Base-by-base conservation (phyloP, 176 grass and related monocot species). In the Musa acuminata region DNA sequence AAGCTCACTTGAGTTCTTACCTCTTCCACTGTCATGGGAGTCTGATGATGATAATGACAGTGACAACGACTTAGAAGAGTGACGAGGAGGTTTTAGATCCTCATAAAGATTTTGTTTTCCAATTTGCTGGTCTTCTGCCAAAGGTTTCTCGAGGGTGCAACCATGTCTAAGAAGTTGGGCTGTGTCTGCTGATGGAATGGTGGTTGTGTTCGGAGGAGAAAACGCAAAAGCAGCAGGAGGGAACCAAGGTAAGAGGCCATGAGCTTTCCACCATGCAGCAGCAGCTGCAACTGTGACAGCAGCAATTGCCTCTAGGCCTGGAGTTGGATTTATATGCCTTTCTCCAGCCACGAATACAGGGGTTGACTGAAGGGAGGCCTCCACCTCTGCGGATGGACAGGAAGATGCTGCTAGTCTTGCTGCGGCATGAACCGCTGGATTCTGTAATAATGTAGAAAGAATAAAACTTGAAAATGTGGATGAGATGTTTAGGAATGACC, bases 241-340 rank as follows among this genome's bases (percentile, higher is more conserved):
- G 50, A 90, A 92, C 78, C 89, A 79, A n/a, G 96, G 91, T 65
- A 95, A 81, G 77, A 99, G 81, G 75, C 96, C 96, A 79, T 95
- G 96, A 73, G 88, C 82, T 77, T 83, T 76, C 96, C 96, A 99
- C 96, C 96, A 99, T 76, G 91, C 90, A 53, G 96, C 85, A 50
- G 96, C 96, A 71, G 96, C 96, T 64, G 88, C 84, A 76, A 99
- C 81, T 74, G 96, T 99, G 73, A 80, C 88, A 82, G 88, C 73
- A 64, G 84, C 88, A 62, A 99, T 75, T 55, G 91, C 84, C 72
- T 91, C 83, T 80, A 91, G 65, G 76, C 74, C 91, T 35, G 86
- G 80, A 87, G 84, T 62, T 66, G 81, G 72, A 1, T 71, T 71
- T 51, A 77, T 77, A 60, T 84, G 76, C 52, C 82, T 87, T 79